Conservation (phyloP, 2,329 filamentous ascomycete species). For the Fusarium paranaense region DNA sequence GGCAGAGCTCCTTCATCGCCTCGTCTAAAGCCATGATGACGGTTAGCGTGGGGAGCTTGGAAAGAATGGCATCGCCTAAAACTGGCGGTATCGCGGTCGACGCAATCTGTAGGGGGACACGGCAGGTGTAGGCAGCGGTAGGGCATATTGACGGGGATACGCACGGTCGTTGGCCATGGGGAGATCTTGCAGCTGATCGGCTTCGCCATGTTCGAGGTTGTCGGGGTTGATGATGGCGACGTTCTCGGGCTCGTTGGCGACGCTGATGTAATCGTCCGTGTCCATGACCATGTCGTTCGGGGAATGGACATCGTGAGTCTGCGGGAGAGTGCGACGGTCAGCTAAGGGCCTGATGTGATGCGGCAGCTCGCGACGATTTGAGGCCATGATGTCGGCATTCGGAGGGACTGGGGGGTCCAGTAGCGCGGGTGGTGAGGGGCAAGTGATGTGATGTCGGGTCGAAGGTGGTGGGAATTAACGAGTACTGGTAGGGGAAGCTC, state of each 20-base stretch:
- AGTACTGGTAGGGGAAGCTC: constrained; percentile 22
- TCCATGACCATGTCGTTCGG: constrained; percentile 69
- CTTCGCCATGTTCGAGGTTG: constrained; percentile 58
- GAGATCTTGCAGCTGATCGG: constrained; percentile 60
- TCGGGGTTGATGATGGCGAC: constrained; percentile 68
- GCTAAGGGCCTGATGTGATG: constrained; percentile 32
- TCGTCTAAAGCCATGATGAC: constrained; percentile 66
- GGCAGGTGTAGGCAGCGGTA: constrained; percentile 3
- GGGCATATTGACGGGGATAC: constrained; percentile 43
- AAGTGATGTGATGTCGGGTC: constrained; percentile 21
- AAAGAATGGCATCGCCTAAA: neutral
- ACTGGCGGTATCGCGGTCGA: constrained; percentile 2
- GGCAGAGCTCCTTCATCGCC: constrained; percentile 84
- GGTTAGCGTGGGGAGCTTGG: constrained; percentile 34
- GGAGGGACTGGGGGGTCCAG: constrained; percentile 19
- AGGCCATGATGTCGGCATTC: constrained; percentile 42
- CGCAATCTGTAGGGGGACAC: neutral
- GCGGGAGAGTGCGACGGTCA: constrained; percentile 41
- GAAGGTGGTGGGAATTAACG: constrained; percentile 16
- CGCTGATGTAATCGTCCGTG: constrained; percentile 65
- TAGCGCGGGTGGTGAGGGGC: constrained; percentile 31
- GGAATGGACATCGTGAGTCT: constrained; percentile 67
- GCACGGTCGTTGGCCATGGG: constrained; percentile 66
- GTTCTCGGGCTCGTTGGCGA: constrained; percentile 60
- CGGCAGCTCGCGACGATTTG: constrained; percentile 28